phyloP scores from a whole-genome alignment of 2,329 filamentous ascomycete genomes.

The Trichoderma koningii region DNA sequence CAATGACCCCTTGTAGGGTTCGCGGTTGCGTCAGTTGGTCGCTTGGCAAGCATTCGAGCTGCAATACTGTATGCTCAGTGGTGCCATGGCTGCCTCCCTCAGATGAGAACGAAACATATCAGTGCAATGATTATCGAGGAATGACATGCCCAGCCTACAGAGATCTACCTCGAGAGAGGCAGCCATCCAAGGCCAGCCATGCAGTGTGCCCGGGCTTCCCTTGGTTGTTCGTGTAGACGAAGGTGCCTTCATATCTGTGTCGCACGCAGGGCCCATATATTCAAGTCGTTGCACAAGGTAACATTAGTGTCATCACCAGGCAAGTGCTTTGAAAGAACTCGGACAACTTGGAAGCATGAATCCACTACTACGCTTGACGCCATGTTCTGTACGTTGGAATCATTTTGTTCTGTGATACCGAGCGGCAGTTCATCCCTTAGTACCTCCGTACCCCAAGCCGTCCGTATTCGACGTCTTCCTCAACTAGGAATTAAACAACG shows the following conservation, averaged over 20 bases:
- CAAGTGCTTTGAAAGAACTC: not conserved
- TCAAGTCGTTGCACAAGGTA: not conserved
- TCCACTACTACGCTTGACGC: not conserved
- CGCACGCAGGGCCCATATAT: not conserved
- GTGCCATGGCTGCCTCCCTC: slow-evolving; percentile 1
- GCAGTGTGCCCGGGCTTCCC: no score
- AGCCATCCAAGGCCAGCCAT: no score
- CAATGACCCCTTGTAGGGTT: no score
- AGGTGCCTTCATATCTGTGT: not conserved
- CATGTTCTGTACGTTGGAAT: not conserved
- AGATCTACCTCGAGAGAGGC: no score
- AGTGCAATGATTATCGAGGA: not conserved
- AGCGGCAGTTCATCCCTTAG: no score
- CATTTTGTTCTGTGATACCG: no score
- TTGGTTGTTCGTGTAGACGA: no score
- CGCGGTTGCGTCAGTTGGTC: not conserved
- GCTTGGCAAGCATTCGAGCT: no score
- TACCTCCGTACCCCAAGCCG: no score
- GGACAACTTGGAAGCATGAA: not conserved
- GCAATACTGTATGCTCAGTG: not conserved
- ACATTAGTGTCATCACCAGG: not conserved
- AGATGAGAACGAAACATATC: not conserved
- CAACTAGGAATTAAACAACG: not conserved
- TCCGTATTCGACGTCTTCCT: not conserved
- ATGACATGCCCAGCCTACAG: not conserved